Evolutionary conservation across 2,329 filamentous ascomycete genomes (phyloP), one percentile per base, ranked within the genome.

Genomic region (Aulographum hederae): DNA sequence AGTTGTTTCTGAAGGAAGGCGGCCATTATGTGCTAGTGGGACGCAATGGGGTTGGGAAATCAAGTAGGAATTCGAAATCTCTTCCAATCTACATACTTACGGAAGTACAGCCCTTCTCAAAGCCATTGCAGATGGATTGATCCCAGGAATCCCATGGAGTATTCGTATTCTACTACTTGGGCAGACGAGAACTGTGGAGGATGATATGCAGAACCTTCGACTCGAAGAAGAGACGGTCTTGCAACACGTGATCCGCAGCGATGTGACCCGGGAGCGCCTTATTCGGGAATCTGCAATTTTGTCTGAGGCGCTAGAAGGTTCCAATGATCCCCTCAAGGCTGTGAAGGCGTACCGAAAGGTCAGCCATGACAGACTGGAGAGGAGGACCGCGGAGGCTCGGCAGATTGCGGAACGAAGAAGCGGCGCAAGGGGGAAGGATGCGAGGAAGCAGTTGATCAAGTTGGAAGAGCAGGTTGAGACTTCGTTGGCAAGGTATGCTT

Each of bases 31-130:
- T 79, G 0, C 58, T 91, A 2, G 61, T 86, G 14, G 82, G 81
- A 0, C 65, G 78, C 5, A 91, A 91, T 52, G 81, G 81, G 1
- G 77, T 73, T 2, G 82, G 81, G 4, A 91, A 91, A 47, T 85
- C 78, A 3, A 86, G 73, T 76, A 52, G 50, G 63, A 45, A 11
- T 25, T 25, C 21, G 21, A 25, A 10, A 13, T 25, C 10, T 13
- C 21, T 10, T 25, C 10, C 10, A 10, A 25, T 10, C 21, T 10
- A 13, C 13, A 25, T 25, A 25, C 18, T 17, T 11, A 19, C 18
- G 13, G 5, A 15, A 21, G 20, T 26, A 32, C 28, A 78, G 73
- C 78, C 1, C 54, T 86, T 5, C 57, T 89, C 12, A 69, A 69
- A 44, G 79, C 81, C 2, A 73, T 91, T 41, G 75, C 73, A 4